These are phyloP conservation scores for Cryptosporidium felis DNA, from an alignment of 169 alveolate genomes.

Conservation along the genomic window DNA sequence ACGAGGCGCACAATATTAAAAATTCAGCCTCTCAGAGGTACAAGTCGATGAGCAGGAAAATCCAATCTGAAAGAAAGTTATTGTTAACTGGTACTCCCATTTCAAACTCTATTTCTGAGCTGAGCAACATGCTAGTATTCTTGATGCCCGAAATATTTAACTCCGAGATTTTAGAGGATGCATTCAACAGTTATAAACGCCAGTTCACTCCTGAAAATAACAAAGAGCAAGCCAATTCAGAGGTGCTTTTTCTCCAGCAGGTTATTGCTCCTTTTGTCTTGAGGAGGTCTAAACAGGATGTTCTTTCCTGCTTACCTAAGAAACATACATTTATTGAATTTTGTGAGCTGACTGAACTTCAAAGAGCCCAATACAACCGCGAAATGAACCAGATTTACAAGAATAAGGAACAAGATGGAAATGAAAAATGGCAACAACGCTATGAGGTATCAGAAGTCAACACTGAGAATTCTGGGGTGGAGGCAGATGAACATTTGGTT, in stretches of 20 bases:
- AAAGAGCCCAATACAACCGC: slow-evolving; percentile 2
- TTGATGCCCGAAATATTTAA: slow-evolving; percentile 88
- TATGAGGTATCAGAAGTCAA: background rate
- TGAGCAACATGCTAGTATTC: slow-evolving; percentile 86
- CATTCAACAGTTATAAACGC: slow-evolving; percentile 77
- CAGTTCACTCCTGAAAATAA: background rate
- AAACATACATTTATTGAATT: slow-evolving; percentile 77
- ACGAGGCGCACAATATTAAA: slow-evolving; percentile 92
- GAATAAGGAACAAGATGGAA: background rate
- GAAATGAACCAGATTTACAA: slow-evolving; percentile 2
- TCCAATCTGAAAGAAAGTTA: slow-evolving; percentile 83
- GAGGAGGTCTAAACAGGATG: slow-evolving; percentile 86
- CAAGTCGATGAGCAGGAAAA: slow-evolving; percentile 82
- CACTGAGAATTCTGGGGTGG: background rate
- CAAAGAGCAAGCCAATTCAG: slow-evolving; percentile 43
- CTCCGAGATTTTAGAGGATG: slow-evolving; percentile 78
- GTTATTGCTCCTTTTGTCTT: slow-evolving; percentile 89
- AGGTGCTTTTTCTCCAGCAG: slow-evolving; percentile 78
- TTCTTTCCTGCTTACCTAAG: slow-evolving; percentile 84
- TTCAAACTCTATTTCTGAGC: slow-evolving; percentile 78
- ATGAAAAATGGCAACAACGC: too few species aligned
- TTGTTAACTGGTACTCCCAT: slow-evolving; percentile 88
- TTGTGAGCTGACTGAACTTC: slow-evolving; percentile 33
- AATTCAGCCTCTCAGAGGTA: slow-evolving; percentile 87
- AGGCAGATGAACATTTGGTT: background rate